phyloP scores from a whole-genome alignment of 306 rosid species.

The Pterocarpus santalinus region DNA sequence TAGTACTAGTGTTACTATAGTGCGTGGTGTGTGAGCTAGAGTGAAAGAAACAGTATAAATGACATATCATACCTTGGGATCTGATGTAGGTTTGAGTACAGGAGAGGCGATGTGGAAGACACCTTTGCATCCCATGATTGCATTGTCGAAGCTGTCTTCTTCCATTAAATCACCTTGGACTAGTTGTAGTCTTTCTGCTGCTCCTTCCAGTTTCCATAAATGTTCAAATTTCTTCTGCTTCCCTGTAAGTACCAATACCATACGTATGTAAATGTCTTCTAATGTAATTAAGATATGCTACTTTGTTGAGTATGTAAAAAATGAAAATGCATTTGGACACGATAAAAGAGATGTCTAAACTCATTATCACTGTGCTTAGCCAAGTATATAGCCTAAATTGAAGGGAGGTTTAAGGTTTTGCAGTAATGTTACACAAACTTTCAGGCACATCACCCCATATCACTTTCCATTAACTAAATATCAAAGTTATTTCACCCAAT shows the following conservation, averaged over 20 bases:
- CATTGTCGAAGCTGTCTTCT: conserved; percentile 82
- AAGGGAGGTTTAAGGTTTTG: background rate
- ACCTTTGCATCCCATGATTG: conserved; percentile 81
- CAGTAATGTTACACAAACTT: no score
- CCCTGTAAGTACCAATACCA: conserved; percentile 47
- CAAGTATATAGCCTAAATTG: background rate
- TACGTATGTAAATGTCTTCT: background rate
- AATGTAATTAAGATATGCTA: background rate
- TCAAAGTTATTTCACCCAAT: no score
- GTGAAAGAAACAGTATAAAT: background rate
- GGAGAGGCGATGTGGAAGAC: conserved; percentile 96
- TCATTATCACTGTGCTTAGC: background rate
- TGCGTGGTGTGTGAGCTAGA: background rate
- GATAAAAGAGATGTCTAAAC: background rate
- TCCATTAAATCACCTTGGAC: conserved; percentile 81
- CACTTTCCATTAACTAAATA: no score
- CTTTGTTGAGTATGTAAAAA: no score
- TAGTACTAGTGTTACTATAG: no score
- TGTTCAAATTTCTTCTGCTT: conserved; percentile 73
- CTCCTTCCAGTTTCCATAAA: conserved; percentile 85
- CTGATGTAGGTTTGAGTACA: conserved; percentile 63
- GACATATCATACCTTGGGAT: conserved; percentile 73
- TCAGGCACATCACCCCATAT: no score
- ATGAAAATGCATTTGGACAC: background rate
- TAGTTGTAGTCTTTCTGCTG: conserved; percentile 72